A percentile compares a stretch with the other conserved stretches of the same genome.
Conservation (phyloP, 208 protist genomes). For the Strigomonas galati region DNA sequence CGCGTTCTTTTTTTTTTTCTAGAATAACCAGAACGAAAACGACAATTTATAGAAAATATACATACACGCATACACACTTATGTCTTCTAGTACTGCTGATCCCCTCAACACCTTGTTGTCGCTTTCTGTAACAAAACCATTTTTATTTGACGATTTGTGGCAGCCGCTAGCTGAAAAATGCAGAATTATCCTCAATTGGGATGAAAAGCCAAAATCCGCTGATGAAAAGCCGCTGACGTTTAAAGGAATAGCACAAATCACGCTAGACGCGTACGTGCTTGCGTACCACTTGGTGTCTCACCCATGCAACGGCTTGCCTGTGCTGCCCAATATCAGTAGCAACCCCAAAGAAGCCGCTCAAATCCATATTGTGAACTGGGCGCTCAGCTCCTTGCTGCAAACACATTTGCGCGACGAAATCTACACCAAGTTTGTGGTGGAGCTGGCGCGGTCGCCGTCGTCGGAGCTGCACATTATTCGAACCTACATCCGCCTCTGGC, state of each 20-base stretch:
- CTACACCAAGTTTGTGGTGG: too few relatives aligned
- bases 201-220: not conserved
- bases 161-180: conserved; percentile 27
- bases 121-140: conserved; percentile 24
- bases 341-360: too few relatives aligned
- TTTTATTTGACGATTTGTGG: conserved; percentile 34
- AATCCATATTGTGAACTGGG: too few relatives aligned
- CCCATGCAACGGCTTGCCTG: conserved; percentile 18
- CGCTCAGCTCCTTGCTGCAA: conserved; percentile 18
- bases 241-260: conserved; percentile 26
- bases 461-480: conserved; percentile 11
- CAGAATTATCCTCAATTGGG: conserved; percentile 29
- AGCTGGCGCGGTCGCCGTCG: too few relatives aligned
- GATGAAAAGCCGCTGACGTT: conserved; percentile 13
- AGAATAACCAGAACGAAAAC: not conserved
- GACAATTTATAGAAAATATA: not conserved
- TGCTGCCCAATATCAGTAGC: too few relatives aligned
- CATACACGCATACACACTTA: not conserved
- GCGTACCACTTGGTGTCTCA: conserved; percentile 51
- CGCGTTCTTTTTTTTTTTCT: too few relatives aligned
- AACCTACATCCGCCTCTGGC: conserved; percentile 35
- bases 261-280: conserved; percentile 30
- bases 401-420: conserved; percentile 17
- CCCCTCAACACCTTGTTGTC: not conserved
- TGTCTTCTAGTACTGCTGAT: not conserved